phyloP scores from a whole-genome alignment of 495 filamentous ascomycete genomes.

The Monascus purpureus region DNA sequence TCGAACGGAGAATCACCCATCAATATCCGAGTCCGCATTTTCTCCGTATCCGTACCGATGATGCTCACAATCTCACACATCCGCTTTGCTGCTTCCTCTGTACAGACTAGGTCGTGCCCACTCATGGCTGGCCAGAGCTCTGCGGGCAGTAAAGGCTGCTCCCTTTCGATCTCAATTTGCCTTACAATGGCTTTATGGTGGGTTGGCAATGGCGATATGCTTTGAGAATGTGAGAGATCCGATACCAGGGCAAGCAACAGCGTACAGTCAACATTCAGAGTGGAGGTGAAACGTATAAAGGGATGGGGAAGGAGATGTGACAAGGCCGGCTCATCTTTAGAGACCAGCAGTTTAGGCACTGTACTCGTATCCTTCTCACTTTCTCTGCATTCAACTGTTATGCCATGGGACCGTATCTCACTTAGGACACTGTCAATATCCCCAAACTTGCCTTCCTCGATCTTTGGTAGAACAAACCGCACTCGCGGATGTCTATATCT shows the following conservation, averaged over 20 bases:
- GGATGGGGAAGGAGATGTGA: conserved; percentile 37
- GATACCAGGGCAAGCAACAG: conserved; percentile 56
- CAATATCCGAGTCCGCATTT: conserved; percentile 38
- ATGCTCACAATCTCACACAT: conserved; percentile 55
- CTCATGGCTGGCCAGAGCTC: conserved; percentile 51
- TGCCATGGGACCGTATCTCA: conserved; percentile 41
- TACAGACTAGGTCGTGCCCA: conserved; percentile 42
- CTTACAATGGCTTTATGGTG: conserved; percentile 42
- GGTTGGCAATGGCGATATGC: conserved; percentile 19
- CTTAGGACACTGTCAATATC: conserved; percentile 45
- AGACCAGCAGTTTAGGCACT: conserved; percentile 5
- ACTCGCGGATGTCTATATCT: conserved; percentile 44
- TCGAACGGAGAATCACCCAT: conserved; percentile 22
- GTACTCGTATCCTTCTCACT: conserved; percentile 5
- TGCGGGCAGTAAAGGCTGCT: conserved; percentile 42
- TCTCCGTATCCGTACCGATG: conserved; percentile 52
- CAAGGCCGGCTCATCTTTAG: conserved; percentile 18
- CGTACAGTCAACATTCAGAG: conserved; percentile 62
- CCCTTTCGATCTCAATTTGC: conserved; percentile 52
- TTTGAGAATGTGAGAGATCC: conserved; percentile 49
- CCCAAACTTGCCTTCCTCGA: conserved; percentile 30
- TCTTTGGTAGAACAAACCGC: conserved; percentile 45
- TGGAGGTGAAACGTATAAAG: conserved; percentile 39
- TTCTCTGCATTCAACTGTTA: conserved; percentile 33
- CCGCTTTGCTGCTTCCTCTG: conserved; percentile 42